A percentile compares a stretch with the other conserved stretches of the same genome.
Evolutionary conservation across 1,139 yeast species (phyloP).

Genomic region (Yamadazyma aaseri): DNA sequence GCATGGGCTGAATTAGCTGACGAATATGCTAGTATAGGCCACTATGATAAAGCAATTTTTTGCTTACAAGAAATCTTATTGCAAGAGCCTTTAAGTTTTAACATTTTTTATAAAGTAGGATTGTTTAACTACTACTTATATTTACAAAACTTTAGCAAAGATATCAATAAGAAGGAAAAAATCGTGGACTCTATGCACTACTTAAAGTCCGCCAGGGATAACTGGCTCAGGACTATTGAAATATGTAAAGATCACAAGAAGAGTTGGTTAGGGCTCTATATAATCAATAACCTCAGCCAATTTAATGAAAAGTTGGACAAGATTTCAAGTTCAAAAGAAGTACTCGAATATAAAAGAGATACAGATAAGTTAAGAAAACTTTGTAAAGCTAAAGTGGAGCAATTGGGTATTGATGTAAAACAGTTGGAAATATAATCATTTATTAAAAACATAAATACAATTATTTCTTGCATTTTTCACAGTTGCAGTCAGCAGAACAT

Average conservation of each 20-base stretch:
- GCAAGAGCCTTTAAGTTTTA: slow-evolving; percentile 70
- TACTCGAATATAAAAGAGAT: slow-evolving; percentile 22
- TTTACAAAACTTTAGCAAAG: slow-evolving; percentile 20
- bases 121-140: slow-evolving; percentile 23
- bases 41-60: slow-evolving; percentile 64
- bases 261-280: slow-evolving; percentile 74
- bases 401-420: slow-evolving; percentile 14
- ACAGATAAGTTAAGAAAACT: slow-evolving; percentile 21
- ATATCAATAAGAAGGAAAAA: slow-evolving; percentile 24
- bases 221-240: slow-evolving; percentile 71
- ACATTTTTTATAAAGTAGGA: slow-evolving; percentile 65
- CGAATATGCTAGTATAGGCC: slow-evolving; percentile 57
- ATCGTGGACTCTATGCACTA: slow-evolving; percentile 22
- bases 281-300: slow-evolving; percentile 25
- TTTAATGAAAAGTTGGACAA: slow-evolving; percentile 23
- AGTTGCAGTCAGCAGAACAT: slow-evolving; percentile 4
- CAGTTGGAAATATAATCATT: slow-evolving; percentile 6
- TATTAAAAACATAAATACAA: slow-evolving; percentile 2
- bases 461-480: slow-evolving; percentile 2
- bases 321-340: slow-evolving; percentile 19
- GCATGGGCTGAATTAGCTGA: slow-evolving; percentile 78
- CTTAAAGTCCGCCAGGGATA: slow-evolving; percentile 44
- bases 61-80: slow-evolving; percentile 69
- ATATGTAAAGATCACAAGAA: slow-evolving; percentile 65
- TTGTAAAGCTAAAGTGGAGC: slow-evolving; percentile 20